Conservation (phyloP, 1,284 basidiomycete genomes). For the Waitea zeae region DNA sequence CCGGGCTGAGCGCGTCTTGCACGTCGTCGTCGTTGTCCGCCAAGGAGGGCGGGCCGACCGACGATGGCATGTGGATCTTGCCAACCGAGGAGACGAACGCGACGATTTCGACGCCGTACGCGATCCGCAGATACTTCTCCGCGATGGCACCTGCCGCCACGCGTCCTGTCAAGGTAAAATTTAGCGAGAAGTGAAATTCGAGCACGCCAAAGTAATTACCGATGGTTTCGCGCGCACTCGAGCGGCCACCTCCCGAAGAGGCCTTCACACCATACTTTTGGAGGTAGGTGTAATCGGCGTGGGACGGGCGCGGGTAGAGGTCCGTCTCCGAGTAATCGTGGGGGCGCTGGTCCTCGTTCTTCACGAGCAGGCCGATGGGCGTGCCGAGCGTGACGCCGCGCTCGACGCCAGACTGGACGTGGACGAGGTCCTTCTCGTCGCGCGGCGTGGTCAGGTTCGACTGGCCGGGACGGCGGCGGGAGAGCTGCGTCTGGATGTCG, state of each 20-base stretch:
- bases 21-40: slow-evolving; percentile 46
- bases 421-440: slow-evolving; percentile 92
- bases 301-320: slow-evolving; percentile 90
- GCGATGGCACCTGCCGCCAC: slow-evolving; percentile 98
- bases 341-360: slow-evolving; percentile 96
- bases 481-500: slow-evolving; percentile 89
- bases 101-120: slow-evolving; percentile 87
- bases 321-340: slow-evolving; percentile 99
- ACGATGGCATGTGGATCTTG: slow-evolving; percentile 66
- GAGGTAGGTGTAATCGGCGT: slow-evolving; percentile 97
- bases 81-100: slow-evolving; percentile 96
- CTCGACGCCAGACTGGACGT: slow-evolving; percentile 90
- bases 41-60: slow-evolving; percentile 21
- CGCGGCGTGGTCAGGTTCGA: slow-evolving; percentile 96
- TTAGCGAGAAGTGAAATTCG: slow-evolving; percentile 4
- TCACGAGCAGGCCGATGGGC: slow-evolving; percentile 89
- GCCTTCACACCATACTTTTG: slow-evolving; percentile 98
- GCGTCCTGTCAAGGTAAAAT: slow-evolving; percentile 29
- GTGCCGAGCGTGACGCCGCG: slow-evolving; percentile 93
- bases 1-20: slow-evolving; percentile 67
- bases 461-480: slow-evolving; percentile 87
- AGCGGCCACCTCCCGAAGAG: slow-evolving; percentile 88
- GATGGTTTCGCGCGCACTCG: slow-evolving; percentile 92
- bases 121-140: slow-evolving; percentile 85
- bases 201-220: slow-evolving; percentile 26